Evolutionary conservation across 768 basidiomycete genomes (phyloP).

Genomic region (Ramaria sp.): DNA sequence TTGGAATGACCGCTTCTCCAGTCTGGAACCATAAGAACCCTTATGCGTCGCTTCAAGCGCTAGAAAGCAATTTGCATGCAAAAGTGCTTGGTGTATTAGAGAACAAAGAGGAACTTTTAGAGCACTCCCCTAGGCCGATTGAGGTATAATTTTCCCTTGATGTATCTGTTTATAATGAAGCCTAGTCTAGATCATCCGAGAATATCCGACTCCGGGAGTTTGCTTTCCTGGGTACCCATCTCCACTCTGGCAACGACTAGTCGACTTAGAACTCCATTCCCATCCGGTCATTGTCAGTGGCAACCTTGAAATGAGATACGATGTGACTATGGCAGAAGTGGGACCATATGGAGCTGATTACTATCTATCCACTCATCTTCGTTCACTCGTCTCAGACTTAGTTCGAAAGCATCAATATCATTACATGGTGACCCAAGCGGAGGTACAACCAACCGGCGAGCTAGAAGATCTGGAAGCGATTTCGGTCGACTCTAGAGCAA

Average conservation of each 20-base stretch:
- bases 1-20: constrained; percentile 89
- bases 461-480: neutral
- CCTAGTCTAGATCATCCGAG: constrained; percentile 38
- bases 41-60: constrained; percentile 41
- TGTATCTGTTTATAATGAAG: neutral
- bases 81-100: constrained; percentile 66
- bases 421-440: neutral
- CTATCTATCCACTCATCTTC: constrained; percentile 24
- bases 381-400: constrained; percentile 42
- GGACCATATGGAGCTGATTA: constrained; percentile 70
- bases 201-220: constrained; percentile 42
- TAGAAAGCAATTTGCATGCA: constrained; percentile 65
- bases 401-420: constrained; percentile 31
- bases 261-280: constrained; percentile 23
- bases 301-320: constrained; percentile 52
- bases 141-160: constrained; percentile 37
- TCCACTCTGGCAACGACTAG: constrained; percentile 42
- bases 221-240: constrained; percentile 44
- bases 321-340: constrained; percentile 46
- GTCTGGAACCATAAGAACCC: constrained; percentile 74
- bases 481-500: neutral
- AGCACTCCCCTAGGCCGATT: constrained; percentile 49
- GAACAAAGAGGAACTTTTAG: constrained; percentile 52
- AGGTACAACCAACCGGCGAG: neutral
- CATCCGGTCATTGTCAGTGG: constrained; percentile 41